These are phyloP conservation scores for Dryas integrifolia DNA, from an alignment of 331 rosid species.

Conservation along the genomic window DNA sequence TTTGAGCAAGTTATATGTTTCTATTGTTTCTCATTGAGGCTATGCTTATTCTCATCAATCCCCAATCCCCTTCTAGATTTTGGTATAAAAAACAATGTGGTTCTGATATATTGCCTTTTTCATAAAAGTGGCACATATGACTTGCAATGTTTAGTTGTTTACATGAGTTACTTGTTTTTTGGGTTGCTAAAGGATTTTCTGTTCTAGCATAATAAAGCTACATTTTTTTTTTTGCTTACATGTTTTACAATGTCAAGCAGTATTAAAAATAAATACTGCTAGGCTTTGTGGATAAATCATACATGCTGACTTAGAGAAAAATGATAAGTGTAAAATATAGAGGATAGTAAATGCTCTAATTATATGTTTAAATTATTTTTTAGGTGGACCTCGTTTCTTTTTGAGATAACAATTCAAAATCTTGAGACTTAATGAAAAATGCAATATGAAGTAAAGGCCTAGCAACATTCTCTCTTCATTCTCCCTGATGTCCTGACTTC, in stretches of 20 bases:
- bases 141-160: not conserved
- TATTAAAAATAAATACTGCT: not conserved
- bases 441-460: not conserved
- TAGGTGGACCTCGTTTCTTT: not conserved
- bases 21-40: not conserved
- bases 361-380: not conserved
- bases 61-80: constrained; percentile 3
- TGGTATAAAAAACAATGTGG: not conserved
- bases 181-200: not conserved
- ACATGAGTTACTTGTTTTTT: too few species aligned
- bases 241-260: too few species aligned
- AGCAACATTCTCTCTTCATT: not conserved
- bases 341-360: not conserved
- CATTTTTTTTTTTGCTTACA: too few species aligned
- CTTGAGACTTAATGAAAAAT: not conserved
- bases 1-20: not conserved
- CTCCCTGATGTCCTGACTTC: not conserved
- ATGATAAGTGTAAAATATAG: not conserved
- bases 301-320: not conserved
- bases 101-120: not conserved
- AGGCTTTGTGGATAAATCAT: not conserved
- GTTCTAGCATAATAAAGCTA: not conserved
- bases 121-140: not conserved
- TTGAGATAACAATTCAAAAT: not conserved
- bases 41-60: constrained; percentile 7